Evolutionary conservation across 352 stramenopile genomes (phyloP), one percentile per base, ranked within the genome.

Genomic region (Phytopythium montanum): DNA sequence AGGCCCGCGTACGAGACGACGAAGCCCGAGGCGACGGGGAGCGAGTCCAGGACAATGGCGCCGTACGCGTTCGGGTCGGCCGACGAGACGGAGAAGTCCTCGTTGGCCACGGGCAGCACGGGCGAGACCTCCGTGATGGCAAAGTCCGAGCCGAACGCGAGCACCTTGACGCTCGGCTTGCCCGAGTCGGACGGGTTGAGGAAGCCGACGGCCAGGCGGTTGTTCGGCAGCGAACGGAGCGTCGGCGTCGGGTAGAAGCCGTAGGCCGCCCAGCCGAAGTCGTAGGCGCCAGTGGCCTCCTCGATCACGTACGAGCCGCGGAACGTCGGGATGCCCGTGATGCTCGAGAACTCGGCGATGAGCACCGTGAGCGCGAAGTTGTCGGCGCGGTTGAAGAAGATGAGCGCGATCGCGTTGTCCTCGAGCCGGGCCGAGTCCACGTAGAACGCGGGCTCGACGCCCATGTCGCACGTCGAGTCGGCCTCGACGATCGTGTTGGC

Each of bases 331-430:
- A 64, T 59, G 34, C 73, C 66, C 23, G 68, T 79, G 59, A 87
- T 72, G 3, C 66, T 41, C 21, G 79, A 88, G 68, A 89, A 87
- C 68, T 88, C 75, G 55, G 89, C 81, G 12, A 79, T 76, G 14
- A 71, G 75, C 25, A 93, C 59, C 8, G 83, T 93, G 13, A 93
- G 67, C 34, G 79, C 83, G 61, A 87, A 89, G 62, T 89, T 88
- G 77, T 91, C 85, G 56, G 71, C 61, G 45, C 60, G 72, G 66
- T 93, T 75, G 46, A 86, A 87, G 62, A 91, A 93, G 56, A 72
- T 76, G 52, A 93, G 59, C 44, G 70, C 81, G 38, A 91, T 59
- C 51, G 75, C 69, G 19, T 69, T 84, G 28, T 93, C 75, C 42
- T 76, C 76, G 25, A 93, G 68, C 62, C 76, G 75, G 36, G 75